These are phyloP conservation scores for Suillus spraguei DNA, from an alignment of 768 basidiomycete species.

Conservation along the genomic window DNA sequence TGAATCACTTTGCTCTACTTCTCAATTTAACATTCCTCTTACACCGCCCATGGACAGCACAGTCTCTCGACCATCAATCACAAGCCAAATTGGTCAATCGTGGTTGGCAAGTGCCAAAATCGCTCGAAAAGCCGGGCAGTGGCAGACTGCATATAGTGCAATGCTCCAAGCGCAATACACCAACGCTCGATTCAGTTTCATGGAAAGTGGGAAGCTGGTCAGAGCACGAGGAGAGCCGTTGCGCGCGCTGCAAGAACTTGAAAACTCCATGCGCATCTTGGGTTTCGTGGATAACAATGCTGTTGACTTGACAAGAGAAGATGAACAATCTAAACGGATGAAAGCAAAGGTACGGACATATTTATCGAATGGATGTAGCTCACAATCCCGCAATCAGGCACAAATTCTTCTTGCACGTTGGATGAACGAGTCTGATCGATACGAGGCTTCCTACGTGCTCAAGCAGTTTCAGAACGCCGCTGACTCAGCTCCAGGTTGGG, in stretches of 20 bases:
- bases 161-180: conserved; percentile 85
- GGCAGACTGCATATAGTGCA: conserved; percentile 96
- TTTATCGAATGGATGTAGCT: conserved; percentile 6
- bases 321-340: conserved; percentile 52
- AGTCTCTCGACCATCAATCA: conserved; percentile 40
- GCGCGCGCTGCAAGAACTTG: conserved; percentile 85
- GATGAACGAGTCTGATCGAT: conserved; percentile 90
- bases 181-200: conserved; percentile 73
- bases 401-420: conserved; percentile 84
- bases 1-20: conserved; percentile 34
- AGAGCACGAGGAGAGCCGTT: conserved; percentile 78
- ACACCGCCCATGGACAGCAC: conserved; percentile 10
- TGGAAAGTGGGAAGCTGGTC: conserved; percentile 88
- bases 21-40: not conserved
- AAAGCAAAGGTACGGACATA: conserved; percentile 66
- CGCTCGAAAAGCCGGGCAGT: conserved; percentile 92
- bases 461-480: conserved; percentile 57
- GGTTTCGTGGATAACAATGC: conserved; percentile 48
- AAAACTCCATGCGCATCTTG: conserved; percentile 63
- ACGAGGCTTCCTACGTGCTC: conserved; percentile 63
- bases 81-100: conserved; percentile 70
- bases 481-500: conserved; percentile 60
- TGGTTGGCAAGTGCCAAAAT: conserved; percentile 97
- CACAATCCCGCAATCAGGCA: conserved; percentile 47
- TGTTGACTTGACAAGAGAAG: conserved; percentile 57